Evolutionary conservation across 257 asterid genomes (phyloP), one percentile per base, ranked within the genome.

Genomic region (Primulina eburnea): DNA sequence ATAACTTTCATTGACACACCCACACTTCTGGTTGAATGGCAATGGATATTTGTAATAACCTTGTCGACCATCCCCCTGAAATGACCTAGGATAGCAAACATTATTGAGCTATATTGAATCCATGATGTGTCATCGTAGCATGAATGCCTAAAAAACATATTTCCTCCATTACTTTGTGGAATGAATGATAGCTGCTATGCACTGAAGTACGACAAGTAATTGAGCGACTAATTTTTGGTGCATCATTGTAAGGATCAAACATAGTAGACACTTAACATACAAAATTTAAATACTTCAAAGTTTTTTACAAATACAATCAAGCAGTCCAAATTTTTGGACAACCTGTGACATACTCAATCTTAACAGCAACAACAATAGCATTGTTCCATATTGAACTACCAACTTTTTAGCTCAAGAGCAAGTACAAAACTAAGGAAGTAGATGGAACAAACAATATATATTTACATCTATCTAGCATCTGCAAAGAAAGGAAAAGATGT

Each of bases 41-140:
- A 33, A 64, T 17, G 68, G 68, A 10, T 53, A 26, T 66, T 66
- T 68, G 57, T 62, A 16, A n/a, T 63, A 59, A 58, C 73, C 60
- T 59, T 71, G 57, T 71, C 74, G 69, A 71, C 74, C 70, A 72
- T 69, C 77, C 78, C 74, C 82, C 78, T 66, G 43, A 85, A 64
- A 70, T 40, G 77, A 71, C 87, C 90, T 87, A 73, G 26, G 16
- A 55, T 64, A 60, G 53, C 62, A 66, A 57, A 33, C 73, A 43
- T 60, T 21, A 35, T 58, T 37, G 66, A 70, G 21, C 66, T 58
- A 43, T 75, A 47, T 29, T 53, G 68, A 70, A 55, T 47, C 38
- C 68, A 68, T 57, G 50, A 65, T 60, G 43, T 34, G 56, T 57
- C 62, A 66, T 64, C 38, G 32, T 68, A 28, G 72, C 69, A 61